A percentile compares a stretch with the other conserved stretches of the same genome.
Conservation (phyloP, 768 basidiomycete species). For the Termitomyces heimii region DNA sequence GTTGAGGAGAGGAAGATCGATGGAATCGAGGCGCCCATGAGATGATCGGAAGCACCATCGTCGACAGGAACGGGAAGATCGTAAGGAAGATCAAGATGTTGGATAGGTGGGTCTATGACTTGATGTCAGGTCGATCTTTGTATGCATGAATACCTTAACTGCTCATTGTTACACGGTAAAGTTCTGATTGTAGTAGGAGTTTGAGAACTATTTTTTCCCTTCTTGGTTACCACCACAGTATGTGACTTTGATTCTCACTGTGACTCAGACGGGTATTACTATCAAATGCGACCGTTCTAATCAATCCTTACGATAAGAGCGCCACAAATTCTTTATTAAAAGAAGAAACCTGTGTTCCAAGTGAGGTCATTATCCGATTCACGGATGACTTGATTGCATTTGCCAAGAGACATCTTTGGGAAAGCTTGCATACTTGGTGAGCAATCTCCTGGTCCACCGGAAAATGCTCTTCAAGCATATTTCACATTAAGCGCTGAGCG, state of each 20-base stretch:
- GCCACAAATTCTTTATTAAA: background rate
- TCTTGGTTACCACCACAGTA: background rate
- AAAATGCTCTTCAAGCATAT: background rate
- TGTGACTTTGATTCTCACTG: background rate
- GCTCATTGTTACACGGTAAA: background rate
- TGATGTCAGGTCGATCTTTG: background rate
- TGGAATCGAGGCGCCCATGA: constrained; percentile 10
- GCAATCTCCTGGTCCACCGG: background rate
- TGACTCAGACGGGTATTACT: background rate
- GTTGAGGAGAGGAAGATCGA: constrained; percentile 14
- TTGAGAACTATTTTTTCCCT: background rate
- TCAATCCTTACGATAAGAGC: background rate
- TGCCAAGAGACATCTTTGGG: background rate
- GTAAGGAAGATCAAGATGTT: constrained; percentile 9
- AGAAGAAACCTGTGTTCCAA: background rate
- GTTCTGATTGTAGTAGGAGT: background rate
- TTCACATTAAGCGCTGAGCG: background rate
- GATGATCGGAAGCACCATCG: constrained; percentile 17
- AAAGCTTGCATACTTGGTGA: background rate
- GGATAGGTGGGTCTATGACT: background rate
- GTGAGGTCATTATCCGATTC: background rate
- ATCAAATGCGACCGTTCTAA: background rate
- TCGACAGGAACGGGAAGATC: constrained; percentile 15
- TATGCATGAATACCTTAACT: background rate
- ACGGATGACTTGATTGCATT: too few relatives aligned